Evolutionary conservation across 495 filamentous ascomycete genomes (phyloP).

Genomic region (Trichodelitschia bisporula): DNA sequence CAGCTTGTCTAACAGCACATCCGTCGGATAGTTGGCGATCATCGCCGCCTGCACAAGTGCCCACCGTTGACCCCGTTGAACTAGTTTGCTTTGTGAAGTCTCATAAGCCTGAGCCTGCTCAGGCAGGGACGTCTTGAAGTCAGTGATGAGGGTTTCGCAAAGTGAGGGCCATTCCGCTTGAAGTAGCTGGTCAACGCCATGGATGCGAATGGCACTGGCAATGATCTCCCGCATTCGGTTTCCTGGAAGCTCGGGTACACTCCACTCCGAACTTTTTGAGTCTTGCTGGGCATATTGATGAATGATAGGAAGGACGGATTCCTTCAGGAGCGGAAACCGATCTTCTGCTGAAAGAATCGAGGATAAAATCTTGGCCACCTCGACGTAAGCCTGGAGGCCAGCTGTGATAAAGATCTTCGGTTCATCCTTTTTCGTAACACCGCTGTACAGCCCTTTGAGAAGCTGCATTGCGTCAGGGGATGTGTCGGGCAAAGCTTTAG

Average conservation of each 20-base stretch:
- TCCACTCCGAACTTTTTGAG: constrained; percentile 24
- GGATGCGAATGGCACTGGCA: too few relatives aligned
- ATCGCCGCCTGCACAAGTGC: constrained; percentile 30
- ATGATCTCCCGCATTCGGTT: too few relatives aligned
- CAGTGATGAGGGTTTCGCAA: too few relatives aligned
- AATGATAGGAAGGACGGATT: constrained; percentile 30
- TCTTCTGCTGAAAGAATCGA: constrained; percentile 21
- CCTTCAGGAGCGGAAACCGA: constrained; percentile 21
- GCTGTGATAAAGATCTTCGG: constrained; percentile 32
- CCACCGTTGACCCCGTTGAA: constrained; percentile 33
- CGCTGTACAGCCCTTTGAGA: constrained; percentile 36
- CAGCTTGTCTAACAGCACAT: constrained; percentile 12
- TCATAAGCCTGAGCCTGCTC: constrained; percentile 5
- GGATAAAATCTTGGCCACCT: constrained; percentile 25
- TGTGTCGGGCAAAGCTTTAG: constrained; percentile 22
- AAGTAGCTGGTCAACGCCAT: too few relatives aligned
- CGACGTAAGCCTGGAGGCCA: constrained; percentile 54
- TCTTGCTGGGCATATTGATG: constrained; percentile 28
- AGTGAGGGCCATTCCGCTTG: too few relatives aligned
- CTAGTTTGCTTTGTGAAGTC: constrained; percentile 10
- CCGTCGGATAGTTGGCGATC: constrained; percentile 7
- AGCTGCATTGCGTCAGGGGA: constrained; percentile 26
- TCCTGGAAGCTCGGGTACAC: constrained; percentile 15
- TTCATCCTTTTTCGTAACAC: constrained; percentile 50
- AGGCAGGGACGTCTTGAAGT: constrained; percentile 15